Percentiles rank a stretch among this genome's conserved stretches.
These are phyloP conservation scores for Thozetella sp. DNA, from an alignment of 495 filamentous ascomycete species.

Conservation along the genomic window DNA sequence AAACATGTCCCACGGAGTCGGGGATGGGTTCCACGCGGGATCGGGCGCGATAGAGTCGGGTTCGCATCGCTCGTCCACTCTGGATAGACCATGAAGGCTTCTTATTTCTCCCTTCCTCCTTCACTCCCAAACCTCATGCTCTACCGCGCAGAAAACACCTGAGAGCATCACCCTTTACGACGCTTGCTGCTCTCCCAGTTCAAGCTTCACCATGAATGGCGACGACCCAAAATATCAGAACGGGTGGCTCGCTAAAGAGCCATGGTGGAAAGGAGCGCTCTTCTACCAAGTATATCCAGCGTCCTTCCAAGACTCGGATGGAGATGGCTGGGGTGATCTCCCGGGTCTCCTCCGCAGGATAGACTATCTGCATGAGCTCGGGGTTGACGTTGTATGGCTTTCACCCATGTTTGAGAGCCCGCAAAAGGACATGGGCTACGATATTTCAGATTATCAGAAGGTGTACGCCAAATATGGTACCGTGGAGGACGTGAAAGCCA, in stretches of 20 bases:
- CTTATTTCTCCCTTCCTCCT: not conserved
- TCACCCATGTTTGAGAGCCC: slow-evolving; percentile 69
- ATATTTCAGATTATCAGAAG: slow-evolving; percentile 67
- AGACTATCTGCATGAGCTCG: slow-evolving; percentile 59
- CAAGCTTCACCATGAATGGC: slow-evolving; percentile 10
- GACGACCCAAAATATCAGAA: slow-evolving; percentile 10
- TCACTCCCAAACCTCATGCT: too few species aligned
- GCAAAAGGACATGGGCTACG: slow-evolving; percentile 60
- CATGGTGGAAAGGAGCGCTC: slow-evolving; percentile 34
- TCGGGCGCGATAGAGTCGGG: too few species aligned
- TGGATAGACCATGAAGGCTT: too few species aligned
- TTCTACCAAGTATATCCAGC: slow-evolving; percentile 69
- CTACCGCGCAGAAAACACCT: too few species aligned
- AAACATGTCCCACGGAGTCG: too few species aligned
- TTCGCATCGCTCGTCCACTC: too few species aligned
- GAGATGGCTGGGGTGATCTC: slow-evolving; percentile 63
- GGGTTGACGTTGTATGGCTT: slow-evolving; percentile 63
- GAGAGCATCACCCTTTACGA: too few species aligned
- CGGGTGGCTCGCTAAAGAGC: slow-evolving; percentile 18
- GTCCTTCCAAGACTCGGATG: slow-evolving; percentile 61
- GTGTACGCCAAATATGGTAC: slow-evolving; percentile 68
- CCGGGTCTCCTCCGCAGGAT: slow-evolving; percentile 63
- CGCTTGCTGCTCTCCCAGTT: too few species aligned
- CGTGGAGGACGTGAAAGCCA: slow-evolving; percentile 64
- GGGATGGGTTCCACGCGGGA: too few species aligned